A percentile compares a stretch with the other conserved stretches of the same genome.
Evolutionary conservation across 257 asterid genomes (phyloP).

Genomic region (Przewalskia tangutica): DNA sequence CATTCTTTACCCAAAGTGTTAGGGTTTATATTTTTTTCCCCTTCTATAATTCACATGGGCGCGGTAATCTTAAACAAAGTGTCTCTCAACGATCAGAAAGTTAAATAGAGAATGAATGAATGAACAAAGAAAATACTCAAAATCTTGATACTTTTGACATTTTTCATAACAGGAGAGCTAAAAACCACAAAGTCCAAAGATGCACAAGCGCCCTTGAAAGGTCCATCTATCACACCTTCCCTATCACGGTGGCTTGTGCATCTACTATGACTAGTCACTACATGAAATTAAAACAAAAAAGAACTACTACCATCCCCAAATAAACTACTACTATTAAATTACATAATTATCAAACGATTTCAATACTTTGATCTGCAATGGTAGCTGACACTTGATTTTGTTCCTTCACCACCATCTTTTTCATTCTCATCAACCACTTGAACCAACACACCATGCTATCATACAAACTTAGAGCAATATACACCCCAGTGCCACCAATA

Average conservation of each 20-base stretch:
- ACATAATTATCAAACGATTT: constrained; percentile 16
- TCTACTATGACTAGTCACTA: background rate
- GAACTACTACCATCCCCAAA: background rate
- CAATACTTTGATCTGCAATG: constrained; percentile 16
- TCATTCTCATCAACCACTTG: constrained; percentile 35
- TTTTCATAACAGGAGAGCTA: background rate
- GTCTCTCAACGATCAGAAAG: background rate
- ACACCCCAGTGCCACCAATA: constrained; percentile 60
- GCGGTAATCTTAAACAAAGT: too few relatives aligned
- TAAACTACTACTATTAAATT: background rate
- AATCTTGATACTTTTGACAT: background rate
- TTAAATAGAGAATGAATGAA: background rate
- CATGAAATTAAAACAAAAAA: background rate
- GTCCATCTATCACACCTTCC: background rate
- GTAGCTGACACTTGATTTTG: constrained; percentile 57
- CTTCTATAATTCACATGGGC: too few relatives aligned
- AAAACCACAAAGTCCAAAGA: background rate
- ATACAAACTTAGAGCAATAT: constrained; percentile 35
- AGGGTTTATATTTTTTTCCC: too few relatives aligned
- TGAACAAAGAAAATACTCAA: background rate
- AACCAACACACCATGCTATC: constrained; percentile 25
- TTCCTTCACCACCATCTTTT: constrained; percentile 42
- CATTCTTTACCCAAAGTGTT: too few relatives aligned
- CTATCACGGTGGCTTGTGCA: constrained; percentile 50
- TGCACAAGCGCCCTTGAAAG: constrained; percentile 45